Evolutionary conservation across 805 yeast species (phyloP).

Genomic region (Teunomyces pallodes): DNA sequence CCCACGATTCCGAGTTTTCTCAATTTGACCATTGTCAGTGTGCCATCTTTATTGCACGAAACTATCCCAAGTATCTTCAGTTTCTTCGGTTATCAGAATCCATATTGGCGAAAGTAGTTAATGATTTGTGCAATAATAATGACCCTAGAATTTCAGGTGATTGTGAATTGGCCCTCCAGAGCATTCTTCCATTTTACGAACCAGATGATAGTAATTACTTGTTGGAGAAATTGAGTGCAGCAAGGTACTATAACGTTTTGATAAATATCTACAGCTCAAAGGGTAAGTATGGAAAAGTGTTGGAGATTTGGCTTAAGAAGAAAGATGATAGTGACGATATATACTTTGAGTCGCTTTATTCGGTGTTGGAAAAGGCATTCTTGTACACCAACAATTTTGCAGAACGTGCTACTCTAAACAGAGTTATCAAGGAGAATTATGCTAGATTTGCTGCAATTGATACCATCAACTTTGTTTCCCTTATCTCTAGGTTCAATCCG

Average conservation of each 20-base stretch:
- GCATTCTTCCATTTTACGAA: constrained; percentile 63
- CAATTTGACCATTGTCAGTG: constrained; percentile 33
- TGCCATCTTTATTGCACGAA: constrained; percentile 73
- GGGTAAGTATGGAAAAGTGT: constrained; percentile 48
- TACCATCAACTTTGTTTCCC: constrained; percentile 30
- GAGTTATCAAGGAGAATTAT: constrained; percentile 24
- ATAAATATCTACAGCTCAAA: constrained; percentile 55
- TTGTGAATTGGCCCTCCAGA: constrained; percentile 73
- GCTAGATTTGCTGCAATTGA: constrained; percentile 24
- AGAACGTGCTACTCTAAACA: constrained; percentile 23
- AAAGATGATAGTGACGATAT: constrained; percentile 7
- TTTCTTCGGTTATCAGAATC: constrained; percentile 71
- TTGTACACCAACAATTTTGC: constrained; percentile 12
- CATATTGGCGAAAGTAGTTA: constrained; percentile 46
- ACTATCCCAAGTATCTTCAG: constrained; percentile 82
- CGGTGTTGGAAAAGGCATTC: constrained; percentile 28
- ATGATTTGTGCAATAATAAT: constrained; percentile 46
- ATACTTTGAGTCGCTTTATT: constrained; percentile 14
- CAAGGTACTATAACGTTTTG: constrained; percentile 58
- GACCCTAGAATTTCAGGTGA: constrained; percentile 44
- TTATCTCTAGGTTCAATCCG: constrained; percentile 38
- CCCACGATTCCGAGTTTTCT: constrained; percentile 21
- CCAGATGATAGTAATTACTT: constrained; percentile 54
- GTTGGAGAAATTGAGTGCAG: constrained; percentile 49
- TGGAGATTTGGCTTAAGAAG: constrained; percentile 49